Conservation (phyloP, 2,329 filamentous ascomycete genomes). For the Chaetoscypha palmicola region DNA sequence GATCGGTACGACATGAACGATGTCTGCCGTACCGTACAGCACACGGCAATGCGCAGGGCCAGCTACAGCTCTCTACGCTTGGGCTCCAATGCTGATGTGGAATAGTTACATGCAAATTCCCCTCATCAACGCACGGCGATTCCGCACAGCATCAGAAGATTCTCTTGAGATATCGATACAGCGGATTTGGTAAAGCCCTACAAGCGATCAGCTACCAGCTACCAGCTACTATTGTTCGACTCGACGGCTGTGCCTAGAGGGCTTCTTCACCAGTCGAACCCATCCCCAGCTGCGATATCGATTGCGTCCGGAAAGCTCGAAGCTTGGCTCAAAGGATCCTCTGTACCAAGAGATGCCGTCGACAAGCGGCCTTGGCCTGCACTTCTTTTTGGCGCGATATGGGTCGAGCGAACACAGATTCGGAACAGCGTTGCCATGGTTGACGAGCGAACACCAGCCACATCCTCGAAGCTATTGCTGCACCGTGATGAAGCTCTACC, state of each 20-base stretch:
- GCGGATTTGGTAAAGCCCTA: too few relatives aligned
- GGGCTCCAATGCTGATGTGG: neutral
- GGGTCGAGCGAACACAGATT: too few relatives aligned
- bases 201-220: neutral
- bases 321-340: too few relatives aligned
- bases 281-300: too few relatives aligned
- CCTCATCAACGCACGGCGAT: neutral
- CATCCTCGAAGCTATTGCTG: neutral
- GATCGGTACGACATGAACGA: neutral
- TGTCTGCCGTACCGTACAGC: neutral
- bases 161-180: too few relatives aligned
- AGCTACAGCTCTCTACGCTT: neutral
- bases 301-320: too few relatives aligned
- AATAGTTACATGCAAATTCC: neutral
- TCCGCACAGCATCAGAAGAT: neutral
- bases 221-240: neutral
- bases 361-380: too few relatives aligned
- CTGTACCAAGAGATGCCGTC: too few relatives aligned
- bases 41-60: neutral
- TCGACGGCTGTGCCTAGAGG: neutral
- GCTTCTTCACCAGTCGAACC: too few relatives aligned
- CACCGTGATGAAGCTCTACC: neutral
- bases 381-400: too few relatives aligned
- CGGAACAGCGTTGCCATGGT: too few relatives aligned
- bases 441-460: too few relatives aligned